Conservation (phyloP, 139 green algal genomes). For the Zygnema circumcarinatum region DNA sequence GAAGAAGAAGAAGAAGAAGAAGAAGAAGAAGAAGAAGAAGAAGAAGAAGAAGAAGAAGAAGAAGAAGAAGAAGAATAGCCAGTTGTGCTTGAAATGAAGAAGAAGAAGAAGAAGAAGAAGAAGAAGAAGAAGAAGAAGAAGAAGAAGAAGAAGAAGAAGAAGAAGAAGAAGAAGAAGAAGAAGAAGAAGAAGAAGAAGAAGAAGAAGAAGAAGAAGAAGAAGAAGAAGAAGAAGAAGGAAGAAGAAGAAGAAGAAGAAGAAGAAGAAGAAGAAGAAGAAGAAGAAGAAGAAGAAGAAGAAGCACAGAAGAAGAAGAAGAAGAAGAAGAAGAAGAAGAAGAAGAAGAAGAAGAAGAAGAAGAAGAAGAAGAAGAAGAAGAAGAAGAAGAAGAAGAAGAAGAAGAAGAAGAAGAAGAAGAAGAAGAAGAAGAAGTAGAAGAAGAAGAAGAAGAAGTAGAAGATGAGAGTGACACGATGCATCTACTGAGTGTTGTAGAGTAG, state of each 20-base stretch:
- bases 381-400: constrained; percentile 22
- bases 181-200: neutral
- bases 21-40: neutral
- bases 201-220: neutral
- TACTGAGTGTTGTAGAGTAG: neutral
- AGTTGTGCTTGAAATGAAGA: neutral
- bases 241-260: neutral
- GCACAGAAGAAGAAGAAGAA: no score
- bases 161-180: neutral
- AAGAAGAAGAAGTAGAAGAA: neutral
- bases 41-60: neutral
- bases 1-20: neutral
- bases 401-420: constrained; percentile 22
- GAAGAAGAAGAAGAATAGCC: neutral
- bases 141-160: neutral
- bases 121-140: neutral
- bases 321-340: constrained; percentile 22
- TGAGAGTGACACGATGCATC: neutral
- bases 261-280: constrained; percentile 6
- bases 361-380: constrained; percentile 23
- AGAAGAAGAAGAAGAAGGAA: neutral
- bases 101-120: neutral
- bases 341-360: constrained; percentile 22
- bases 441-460: neutral
- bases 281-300: constrained; percentile 23